Base-by-base conservation (phyloP, 495 filamentous ascomycete species). In the Lichenothelia convexa region DNA sequence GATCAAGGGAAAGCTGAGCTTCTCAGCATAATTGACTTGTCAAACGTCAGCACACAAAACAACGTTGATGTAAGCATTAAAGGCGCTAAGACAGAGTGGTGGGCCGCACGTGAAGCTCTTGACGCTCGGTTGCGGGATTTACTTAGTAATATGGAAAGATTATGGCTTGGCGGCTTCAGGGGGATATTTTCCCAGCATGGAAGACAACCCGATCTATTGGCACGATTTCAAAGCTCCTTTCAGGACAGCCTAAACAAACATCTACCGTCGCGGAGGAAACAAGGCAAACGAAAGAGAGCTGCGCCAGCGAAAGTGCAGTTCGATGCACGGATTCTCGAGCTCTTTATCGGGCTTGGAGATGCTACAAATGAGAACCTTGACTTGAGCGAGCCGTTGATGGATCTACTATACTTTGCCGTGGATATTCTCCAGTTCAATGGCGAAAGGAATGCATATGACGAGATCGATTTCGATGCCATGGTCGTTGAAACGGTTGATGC, bases 381-480 rank as follows among this genome's bases (percentile, higher is more conserved):
- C 39, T 63, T 86, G 2, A 84, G 92, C 36, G 89, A 95, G 44
- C 70, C 75, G 0, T 51, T 97, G 29, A 80, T 73, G 45, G 89
- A 97, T 52, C 59, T 97, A 32, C 66, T 97, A 0, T 93, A 93
- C 54, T 95, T 94, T 48, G 81, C 95, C 6, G 75, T 95, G 3
- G 89, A 97, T 51, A 86, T 95, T 34, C 60, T 95, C 19, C 91
- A 95, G 56, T 97, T 95, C 56, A 80, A 91, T 44, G 89, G 89
- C 1, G 89, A 97, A 56, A 70, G 75, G 21, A 95, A 95, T 54
- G 89, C 91, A 2, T 94, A 93, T 59, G 91, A 95, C 50, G 89
- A 97, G 59, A 78, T 97, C 46, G 86, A 97, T 51, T 87, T 93
- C 45, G 89, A 97, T 48, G 22, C 48, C 30, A 52, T 94, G 65